Base-by-base conservation (phyloP, 768 basidiomycete species). In the Trametes meyenii region DNA sequence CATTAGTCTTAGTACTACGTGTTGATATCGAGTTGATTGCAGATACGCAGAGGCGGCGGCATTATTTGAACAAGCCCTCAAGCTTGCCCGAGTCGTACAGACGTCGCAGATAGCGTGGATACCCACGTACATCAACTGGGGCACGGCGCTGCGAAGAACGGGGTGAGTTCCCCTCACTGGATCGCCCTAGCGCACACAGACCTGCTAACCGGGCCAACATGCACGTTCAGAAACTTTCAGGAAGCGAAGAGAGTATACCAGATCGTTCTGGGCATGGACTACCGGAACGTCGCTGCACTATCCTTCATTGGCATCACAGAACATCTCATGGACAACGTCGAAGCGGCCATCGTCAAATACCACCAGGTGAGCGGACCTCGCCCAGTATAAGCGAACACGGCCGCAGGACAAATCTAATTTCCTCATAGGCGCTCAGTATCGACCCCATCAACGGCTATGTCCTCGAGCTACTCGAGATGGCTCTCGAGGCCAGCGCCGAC, bases 61-160 rank as follows among this genome's bases (percentile, higher is more conserved):
- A 17, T 76, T 91, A 43, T 96, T 98, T 72, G 75, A 83, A 61
- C 79, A 82, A 61, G 88, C 96, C 0, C 81, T 98, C 16, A 83
- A 86, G n/a, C 79, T 92, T 5, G 94, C 94, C 0, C 82, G 90
- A 62, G 85, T 90, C 16, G 91, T 94, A 8, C 94, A 97, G 71
- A 87, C 86, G 50, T 91, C 93, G 1, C 87, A 91, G 62, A 83
- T 83, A 39, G 85, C 90, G 0, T 98, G 96, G 96, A 83, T 88
- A 0, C 87, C 88, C 12, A 97, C 96, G 0, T 94, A 92, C 72
- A 78, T 96, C 62, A 99, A 98, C 71, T 83, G 98, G 17, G 97
- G 94, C 12, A 97, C 96, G 24, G 89, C 90, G 55, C 86, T 84
- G 66, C 85, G 96, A 19, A 93, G 92, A 72, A 78, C 91, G 12